These are phyloP conservation scores for Batkoa obscura DNA, from an alignment of 371 early-diverging fungal species.

Conservation along the genomic window DNA sequence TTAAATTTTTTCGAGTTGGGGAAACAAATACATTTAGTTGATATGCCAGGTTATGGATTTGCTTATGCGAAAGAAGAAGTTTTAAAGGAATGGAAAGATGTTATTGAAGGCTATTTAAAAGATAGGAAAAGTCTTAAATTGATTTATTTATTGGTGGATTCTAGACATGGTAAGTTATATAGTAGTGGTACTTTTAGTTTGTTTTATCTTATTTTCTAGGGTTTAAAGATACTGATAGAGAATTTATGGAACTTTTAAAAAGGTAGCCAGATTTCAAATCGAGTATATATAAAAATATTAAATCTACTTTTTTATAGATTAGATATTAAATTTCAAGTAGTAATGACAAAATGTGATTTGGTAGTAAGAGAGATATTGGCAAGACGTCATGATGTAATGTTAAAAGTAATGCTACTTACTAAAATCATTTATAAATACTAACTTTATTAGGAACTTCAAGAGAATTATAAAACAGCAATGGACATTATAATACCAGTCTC, in stretches of 20 bases:
- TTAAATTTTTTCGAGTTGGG: slow-evolving; percentile 55
- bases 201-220: slow-evolving; percentile 10
- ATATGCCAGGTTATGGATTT: slow-evolving; percentile 82
- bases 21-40: slow-evolving; percentile 41
- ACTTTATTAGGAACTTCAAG: background rate
- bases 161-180: slow-evolving; percentile 40
- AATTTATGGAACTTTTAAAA: slow-evolving; percentile 33
- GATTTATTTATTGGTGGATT: slow-evolving; percentile 54
- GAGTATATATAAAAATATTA: background rate
- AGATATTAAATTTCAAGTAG: slow-evolving; percentile 44
- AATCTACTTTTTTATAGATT: slow-evolving; percentile 11
- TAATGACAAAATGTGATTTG: slow-evolving; percentile 64
- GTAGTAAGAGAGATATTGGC: slow-evolving; percentile 40
- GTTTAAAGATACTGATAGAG: slow-evolving; percentile 33
- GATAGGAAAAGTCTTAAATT: slow-evolving; percentile 34
- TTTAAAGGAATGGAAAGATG: slow-evolving; percentile 26
- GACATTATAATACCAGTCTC: no score
- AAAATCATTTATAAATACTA: slow-evolving; percentile 1
- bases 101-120: slow-evolving; percentile 49
- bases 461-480: no score
- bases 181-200: background rate
- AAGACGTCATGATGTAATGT: slow-evolving; percentile 18
- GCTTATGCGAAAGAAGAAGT: slow-evolving; percentile 53
- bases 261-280: slow-evolving; percentile 13
- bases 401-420: slow-evolving; percentile 8